Evolutionary conservation across 441 rosid genomes (phyloP).

Genomic region (Pelargonium myrrhifolium): DNA sequence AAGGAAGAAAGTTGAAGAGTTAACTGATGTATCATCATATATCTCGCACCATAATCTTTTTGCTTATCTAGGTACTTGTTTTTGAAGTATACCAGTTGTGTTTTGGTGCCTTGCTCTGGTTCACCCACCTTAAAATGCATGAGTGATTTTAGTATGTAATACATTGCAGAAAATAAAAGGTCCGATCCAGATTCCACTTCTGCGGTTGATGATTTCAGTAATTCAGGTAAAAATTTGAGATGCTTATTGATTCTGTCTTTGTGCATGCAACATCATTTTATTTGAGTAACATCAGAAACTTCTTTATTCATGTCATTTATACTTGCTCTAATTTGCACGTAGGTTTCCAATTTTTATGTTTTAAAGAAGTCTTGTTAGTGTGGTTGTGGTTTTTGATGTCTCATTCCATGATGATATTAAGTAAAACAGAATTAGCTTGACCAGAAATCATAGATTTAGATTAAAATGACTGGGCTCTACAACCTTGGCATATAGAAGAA

Average conservation of each 20-base stretch:
- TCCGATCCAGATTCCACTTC: conserved; percentile 47
- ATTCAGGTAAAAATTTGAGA: conserved; percentile 28
- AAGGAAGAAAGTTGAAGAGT: conserved; percentile 63
- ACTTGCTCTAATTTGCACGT: neutral
- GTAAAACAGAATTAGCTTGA: neutral
- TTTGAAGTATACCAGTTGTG: conserved; percentile 9
- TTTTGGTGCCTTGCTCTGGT: conserved; percentile 11
- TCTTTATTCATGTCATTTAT: neutral
- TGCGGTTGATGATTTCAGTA: conserved; percentile 52
- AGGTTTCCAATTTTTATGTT: neutral
- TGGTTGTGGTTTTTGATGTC: neutral
- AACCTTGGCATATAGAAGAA: neutral
- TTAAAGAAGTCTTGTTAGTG: neutral
- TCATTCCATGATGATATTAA: conserved; percentile 5
- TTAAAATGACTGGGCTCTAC: neutral
- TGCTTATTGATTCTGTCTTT: conserved; percentile 8
- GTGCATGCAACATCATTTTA: neutral
- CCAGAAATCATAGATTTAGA: neutral
- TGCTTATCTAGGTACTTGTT: conserved; percentile 55
- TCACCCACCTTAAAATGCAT: conserved; percentile 4
- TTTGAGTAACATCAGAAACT: neutral
- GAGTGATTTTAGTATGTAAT: conserved; percentile 15
- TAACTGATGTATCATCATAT: conserved; percentile 43
- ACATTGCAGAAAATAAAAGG: conserved; percentile 56
- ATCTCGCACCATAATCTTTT: conserved; percentile 59